A percentile compares a stretch with the other conserved stretches of the same genome.
These are phyloP conservation scores for Xylariaceae sp. DNA, from an alignment of 2,329 filamentous ascomycete species.

Conservation along the genomic window DNA sequence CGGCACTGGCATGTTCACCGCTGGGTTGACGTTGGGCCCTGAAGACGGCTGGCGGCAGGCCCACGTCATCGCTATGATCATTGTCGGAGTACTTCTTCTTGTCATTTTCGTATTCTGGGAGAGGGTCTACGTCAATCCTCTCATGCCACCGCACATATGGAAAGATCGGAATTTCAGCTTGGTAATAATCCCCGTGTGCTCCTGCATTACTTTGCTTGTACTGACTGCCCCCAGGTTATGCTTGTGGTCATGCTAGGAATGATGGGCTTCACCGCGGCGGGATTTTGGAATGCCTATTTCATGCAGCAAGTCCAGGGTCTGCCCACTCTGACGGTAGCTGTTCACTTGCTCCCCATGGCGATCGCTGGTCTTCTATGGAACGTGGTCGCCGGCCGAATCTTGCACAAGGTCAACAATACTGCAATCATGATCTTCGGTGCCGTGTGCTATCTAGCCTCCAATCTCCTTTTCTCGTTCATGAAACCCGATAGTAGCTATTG, in stretches of 20 bases:
- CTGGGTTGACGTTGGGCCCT: constrained; percentile 55
- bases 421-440: constrained; percentile 49
- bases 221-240: constrained; percentile 41
- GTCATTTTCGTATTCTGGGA: constrained; percentile 60
- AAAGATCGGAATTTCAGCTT: constrained; percentile 61
- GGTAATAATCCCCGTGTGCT: constrained; percentile 29
- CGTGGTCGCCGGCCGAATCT: constrained; percentile 54
- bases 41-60: constrained; percentile 57
- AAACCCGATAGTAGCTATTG: constrained; percentile 54
- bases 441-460: constrained; percentile 34
- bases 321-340: constrained; percentile 54
- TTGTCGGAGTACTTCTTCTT: constrained; percentile 55
- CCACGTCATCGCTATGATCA: constrained; percentile 58
- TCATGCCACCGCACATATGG: constrained; percentile 54
- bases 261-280: constrained; percentile 55
- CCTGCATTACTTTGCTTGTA: constrained; percentile 2
- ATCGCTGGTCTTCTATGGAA: constrained; percentile 61
- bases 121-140: constrained; percentile 41
- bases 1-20: constrained; percentile 63
- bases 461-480: constrained; percentile 54
- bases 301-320: constrained; percentile 54
- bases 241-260: constrained; percentile 54
- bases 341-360: constrained; percentile 62
- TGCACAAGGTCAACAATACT: constrained; percentile 62
- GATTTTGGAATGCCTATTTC: constrained; percentile 62